Evolutionary conservation across 148 eudicot species (phyloP), one percentile per base, ranked within the genome.

Genomic region (Euryodendron excelsum): DNA sequence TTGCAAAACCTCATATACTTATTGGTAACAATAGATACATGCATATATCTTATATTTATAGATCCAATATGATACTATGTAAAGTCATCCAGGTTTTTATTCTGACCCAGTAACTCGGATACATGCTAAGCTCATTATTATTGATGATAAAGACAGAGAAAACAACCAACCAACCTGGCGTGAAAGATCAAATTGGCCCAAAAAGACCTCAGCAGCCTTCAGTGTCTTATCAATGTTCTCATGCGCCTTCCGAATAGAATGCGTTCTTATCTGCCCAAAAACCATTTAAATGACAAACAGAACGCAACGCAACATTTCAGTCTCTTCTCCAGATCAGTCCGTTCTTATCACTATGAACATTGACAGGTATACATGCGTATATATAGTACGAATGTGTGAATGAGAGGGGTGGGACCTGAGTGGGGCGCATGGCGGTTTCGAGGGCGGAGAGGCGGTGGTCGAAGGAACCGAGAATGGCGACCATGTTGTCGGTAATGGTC

Each of bases 391-490:
- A 59, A 5, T 60, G 41, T 5, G 44, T 21, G 1, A 30, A 31
- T 27, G n/a, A 60, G 25, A 45, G 58, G 68, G 63, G 12, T 0
- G 21, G 21, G 33, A 79, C 98, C 98, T 94, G 98, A 36, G 94
- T 94, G 39, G 98, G 98, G 11, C 98, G 96, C 96, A 94, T 94
- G 76, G 98, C 98, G 71, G 98, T 89, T 83, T 92, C 97, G 63
- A 94, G 98, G 71, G 97, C 90, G 18, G 98, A 94, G 59, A 94
- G 91, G n/a, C 98, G 98, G 75, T 87, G 93, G 78, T 94, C 98
- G 56, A 94, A 94, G 65, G 98, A 94, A 44, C 94, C 98, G 34
- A 94, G 90, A 70, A 92, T 92, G 80, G 88, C 34, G 39, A 90
- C 89, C 93, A 92, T 90, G 79, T 47, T 87, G 41, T 92, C 92